phyloP scores from a whole-genome alignment of 495 filamentous ascomycete species.

The Penicillium goetzii region DNA sequence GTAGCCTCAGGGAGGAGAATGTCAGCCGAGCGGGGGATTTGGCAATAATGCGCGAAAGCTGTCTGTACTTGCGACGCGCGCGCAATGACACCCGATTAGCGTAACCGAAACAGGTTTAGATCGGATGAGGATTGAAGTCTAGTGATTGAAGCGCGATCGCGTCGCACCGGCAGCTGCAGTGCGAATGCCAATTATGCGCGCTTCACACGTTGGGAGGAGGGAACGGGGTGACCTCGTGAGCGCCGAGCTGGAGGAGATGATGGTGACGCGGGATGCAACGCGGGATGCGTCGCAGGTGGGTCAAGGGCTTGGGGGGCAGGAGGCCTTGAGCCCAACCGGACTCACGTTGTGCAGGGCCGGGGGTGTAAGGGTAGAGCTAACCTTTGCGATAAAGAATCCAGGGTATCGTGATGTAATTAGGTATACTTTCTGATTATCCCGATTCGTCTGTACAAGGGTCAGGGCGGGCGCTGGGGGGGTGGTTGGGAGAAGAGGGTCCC shows the following conservation, averaged over 20 bases:
- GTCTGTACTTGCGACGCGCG: slow-evolving; percentile 43
- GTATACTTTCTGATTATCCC: slow-evolving; percentile 25
- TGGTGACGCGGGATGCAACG: slow-evolving; percentile 35
- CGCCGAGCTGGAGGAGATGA: slow-evolving; percentile 10
- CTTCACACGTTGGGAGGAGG: slow-evolving; percentile 26
- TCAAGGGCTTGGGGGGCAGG: slow-evolving; percentile 30
- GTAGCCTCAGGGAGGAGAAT: slow-evolving; percentile 40
- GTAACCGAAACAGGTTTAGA: slow-evolving; percentile 24
- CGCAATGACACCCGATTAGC: slow-evolving; percentile 36
- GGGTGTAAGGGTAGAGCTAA: slow-evolving; percentile 1
- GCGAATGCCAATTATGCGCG: slow-evolving; percentile 40
- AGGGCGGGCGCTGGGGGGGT: slow-evolving; percentile 31
- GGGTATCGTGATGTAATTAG: slow-evolving; percentile 6
- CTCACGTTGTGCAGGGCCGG: slow-evolving; percentile 41
- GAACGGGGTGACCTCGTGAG: slow-evolving; percentile 15
- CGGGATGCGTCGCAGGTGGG: slow-evolving; percentile 42
- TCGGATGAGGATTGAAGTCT: slow-evolving; percentile 22
- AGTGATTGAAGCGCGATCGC: slow-evolving; percentile 22
- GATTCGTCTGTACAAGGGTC: slow-evolving; percentile 39
- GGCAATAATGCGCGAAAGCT: slow-evolving; percentile 40
- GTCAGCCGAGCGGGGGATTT: slow-evolving; percentile 43
- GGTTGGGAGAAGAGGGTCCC: slow-evolving; percentile 23
- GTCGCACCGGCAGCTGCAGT: slow-evolving; percentile 29
- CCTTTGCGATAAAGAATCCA: background rate
- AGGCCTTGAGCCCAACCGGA: slow-evolving; percentile 28